Base-by-base conservation (phyloP, 2,329 filamentous ascomycete genomes). In the Cordyceps cateniannulata region DNA sequence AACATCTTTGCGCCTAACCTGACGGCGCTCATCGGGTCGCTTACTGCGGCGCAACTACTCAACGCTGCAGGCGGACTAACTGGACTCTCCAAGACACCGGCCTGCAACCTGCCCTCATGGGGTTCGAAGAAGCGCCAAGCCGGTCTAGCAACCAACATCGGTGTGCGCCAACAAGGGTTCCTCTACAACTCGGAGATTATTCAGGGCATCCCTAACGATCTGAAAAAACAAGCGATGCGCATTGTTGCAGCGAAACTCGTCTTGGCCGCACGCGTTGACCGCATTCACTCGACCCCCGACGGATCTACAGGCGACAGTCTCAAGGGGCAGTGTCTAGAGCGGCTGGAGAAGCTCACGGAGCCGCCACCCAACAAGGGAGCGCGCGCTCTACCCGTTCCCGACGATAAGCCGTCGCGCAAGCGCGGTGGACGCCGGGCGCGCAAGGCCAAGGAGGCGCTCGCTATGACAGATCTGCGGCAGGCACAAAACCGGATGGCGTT, bases 401-500 rank as follows among this genome's bases (percentile, higher is more conserved):
- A 98, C 70, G 95, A 99, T 75, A 99, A 98, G 73, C 95, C 92
- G 1, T 87, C 90, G 0, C 83, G 93, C 38, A 99, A 99, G 74
- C 89, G 95, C 65, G 95, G 95, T 73, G 95, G 95, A 56, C 82
- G 93, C 60, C 83, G 92, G 65, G 95, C 93, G 14, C 82, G 95
- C 61, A 96, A 96, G 74, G 93, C 93, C 63, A 99, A 99, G 81
- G 95, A 96, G 74, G 93, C 93, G 4, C 91, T 91, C 7, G 93
- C 95, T 63, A 96, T 97, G 91, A 99, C 95, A 0, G 95, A 99
- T 60, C 79, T 99, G 32, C 87, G 93, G 65, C 97, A 98, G 74
- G 92, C 92, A 5, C 95, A 98, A 75, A 99, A 99, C 76, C 85
- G 95, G 59, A 88, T 99, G 84, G 91, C 88, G 0, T 99, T 99